Percentiles rank a stretch among this genome's conserved stretches.
Conservation (phyloP, 2,329 filamentous ascomycete genomes). For the Aspergillus neoniger region DNA sequence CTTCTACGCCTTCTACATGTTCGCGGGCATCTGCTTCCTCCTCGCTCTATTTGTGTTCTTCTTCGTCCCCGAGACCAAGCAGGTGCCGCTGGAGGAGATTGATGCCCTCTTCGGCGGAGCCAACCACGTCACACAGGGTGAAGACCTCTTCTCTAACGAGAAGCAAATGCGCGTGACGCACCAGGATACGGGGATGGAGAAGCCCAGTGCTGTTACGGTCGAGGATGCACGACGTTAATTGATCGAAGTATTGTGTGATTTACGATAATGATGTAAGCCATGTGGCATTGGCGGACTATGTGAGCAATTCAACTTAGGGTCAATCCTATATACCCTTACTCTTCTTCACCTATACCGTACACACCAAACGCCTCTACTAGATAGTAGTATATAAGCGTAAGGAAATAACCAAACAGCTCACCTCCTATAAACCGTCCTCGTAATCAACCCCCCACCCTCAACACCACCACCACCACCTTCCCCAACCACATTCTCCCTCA, state of each 20-base stretch:
- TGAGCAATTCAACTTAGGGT: neutral
- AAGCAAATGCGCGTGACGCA: constrained; percentile 22
- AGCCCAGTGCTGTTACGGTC: constrained; percentile 23
- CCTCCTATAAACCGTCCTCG: neutral
- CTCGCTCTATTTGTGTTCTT: constrained; percentile 55
- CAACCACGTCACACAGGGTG: constrained; percentile 39
- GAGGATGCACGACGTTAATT: constrained; percentile 19
- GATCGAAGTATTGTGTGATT: too few species aligned
- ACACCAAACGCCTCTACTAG: too few species aligned
- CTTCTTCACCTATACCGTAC: neutral
- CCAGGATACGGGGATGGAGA: constrained; percentile 15
- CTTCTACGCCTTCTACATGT: constrained; percentile 60
- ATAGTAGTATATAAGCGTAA: too few species aligned
- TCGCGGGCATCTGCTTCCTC: constrained; percentile 54
- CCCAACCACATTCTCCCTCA: neutral
- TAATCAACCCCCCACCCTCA: neutral
- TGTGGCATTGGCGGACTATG: neutral
- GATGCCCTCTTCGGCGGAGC: constrained; percentile 41
- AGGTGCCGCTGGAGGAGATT: constrained; percentile 42
- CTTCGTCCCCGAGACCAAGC: constrained; percentile 56
- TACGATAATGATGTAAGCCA: neutral
- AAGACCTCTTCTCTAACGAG: constrained; percentile 31
- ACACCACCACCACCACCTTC: too few species aligned
- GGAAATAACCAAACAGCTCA: neutral
- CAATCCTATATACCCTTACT: neutral